These are phyloP conservation scores for Kwoniella dendrophila DNA, from an alignment of 768 basidiomycete genomes.

Conservation along the genomic window DNA sequence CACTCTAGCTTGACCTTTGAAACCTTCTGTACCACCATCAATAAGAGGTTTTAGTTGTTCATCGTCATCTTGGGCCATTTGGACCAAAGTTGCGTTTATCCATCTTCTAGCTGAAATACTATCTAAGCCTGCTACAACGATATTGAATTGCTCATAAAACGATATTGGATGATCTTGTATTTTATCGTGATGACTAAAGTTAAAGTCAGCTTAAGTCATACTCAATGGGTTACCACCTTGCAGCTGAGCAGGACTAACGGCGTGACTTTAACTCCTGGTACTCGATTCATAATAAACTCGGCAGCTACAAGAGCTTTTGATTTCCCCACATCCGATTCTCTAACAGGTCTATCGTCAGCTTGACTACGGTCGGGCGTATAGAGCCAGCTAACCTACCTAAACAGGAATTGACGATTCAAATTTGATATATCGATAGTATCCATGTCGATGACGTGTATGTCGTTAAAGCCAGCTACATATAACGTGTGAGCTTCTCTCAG, in stretches of 20 bases:
- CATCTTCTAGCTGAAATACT: constrained; percentile 95
- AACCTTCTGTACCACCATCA: constrained; percentile 98
- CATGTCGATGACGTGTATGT: constrained; percentile 99
- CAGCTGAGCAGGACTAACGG: constrained; percentile 65
- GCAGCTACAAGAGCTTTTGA: constrained; percentile 93
- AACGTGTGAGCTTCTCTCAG: constrained; percentile 1
- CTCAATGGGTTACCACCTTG: neutral
- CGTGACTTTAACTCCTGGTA: constrained; percentile 93
- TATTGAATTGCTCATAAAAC: constrained; percentile 95
- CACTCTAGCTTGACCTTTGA: constrained; percentile 97
- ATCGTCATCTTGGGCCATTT: constrained; percentile 90
- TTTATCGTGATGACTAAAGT: constrained; percentile 82
- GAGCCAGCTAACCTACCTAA: constrained; percentile 64
- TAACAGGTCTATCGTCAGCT: constrained; percentile 25
- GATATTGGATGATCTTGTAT: constrained; percentile 96
- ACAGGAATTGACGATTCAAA: constrained; percentile 95
- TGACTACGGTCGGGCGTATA: neutral
- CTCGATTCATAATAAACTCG: constrained; percentile 93
- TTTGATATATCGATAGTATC: constrained; percentile 99
- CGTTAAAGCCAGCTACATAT: constrained; percentile 76
- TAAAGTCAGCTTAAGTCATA: neutral
- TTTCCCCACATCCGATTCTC: constrained; percentile 75
- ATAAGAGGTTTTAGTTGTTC: constrained; percentile 95
- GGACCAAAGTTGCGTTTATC: constrained; percentile 97
- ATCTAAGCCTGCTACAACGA: constrained; percentile 95